Evolutionary conservation across 2,329 filamentous ascomycete genomes (phyloP), one percentile per base, ranked within the genome.

Genomic region (Colletotrichum navitas): DNA sequence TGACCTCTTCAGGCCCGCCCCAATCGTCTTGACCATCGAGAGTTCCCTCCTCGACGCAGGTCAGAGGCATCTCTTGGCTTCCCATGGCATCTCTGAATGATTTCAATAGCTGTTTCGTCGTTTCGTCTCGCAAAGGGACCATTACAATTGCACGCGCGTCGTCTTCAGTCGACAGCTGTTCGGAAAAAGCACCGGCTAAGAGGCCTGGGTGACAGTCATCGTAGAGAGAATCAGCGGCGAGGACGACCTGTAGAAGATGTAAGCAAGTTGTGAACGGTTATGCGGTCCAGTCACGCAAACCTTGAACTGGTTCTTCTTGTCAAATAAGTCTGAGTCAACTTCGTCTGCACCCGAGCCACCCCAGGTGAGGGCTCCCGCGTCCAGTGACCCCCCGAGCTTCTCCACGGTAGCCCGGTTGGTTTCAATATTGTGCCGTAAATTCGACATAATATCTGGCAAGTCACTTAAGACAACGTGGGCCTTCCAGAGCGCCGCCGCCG

Each of bases 221-320:
- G 81, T 98, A 98, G 26, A 99, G 84, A 0, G 94, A 89, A 80
- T 99, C 96, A 3, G 95, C 94, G 2, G 90, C 94, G 3, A 99
- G 86, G 54, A 98, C 90, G 66, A 97, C 83, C 85, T 92, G 79
- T 55, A 14, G 6, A 66, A 41, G 47, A 26, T 0, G 24, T 63
- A 58, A 36, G 63, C 64, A 21, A 59, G 52, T 34, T 32, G 47
- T n/a, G 32, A 34, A 64, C n/a, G 14, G 62, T 26, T 32, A 12
- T 56, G 18, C 12, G 4, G 49, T 18, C 55, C 63, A 32, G 56
- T 16, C 21, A 6, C 24, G 75, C 78, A 73, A 74, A 87, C 85
- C 77, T 87, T 83, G 76, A 91, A 92, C 41, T 87, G 83, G 55
- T 85, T 83, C 45, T 77, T 79, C 61, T 76, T 73, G 70, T 83